Evolutionary conservation across 208 protist species (phyloP).

Genomic region (Wallacemonas sp.): DNA sequence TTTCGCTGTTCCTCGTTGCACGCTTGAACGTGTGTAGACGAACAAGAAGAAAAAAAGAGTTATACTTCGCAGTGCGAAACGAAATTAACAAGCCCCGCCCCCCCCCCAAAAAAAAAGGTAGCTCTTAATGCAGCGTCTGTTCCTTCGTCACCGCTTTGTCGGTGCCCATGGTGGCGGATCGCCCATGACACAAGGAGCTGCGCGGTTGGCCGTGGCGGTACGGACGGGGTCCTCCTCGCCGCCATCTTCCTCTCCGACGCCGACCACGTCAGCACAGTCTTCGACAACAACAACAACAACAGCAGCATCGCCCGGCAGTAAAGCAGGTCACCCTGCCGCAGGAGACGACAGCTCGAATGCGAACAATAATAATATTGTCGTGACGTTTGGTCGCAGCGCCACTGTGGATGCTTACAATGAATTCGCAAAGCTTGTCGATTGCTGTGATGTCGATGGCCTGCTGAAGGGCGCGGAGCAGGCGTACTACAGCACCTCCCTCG

Average conservation of each 20-base stretch:
- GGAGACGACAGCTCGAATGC: slow-evolving; percentile 14
- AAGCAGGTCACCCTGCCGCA: no score
- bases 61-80: no score
- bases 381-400: slow-evolving; percentile 34
- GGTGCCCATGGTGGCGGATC: no score
- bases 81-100: no score
- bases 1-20: not conserved
- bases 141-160: no score
- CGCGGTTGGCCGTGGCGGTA: no score
- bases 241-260: slow-evolving; percentile 1
- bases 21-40: slow-evolving; percentile 5
- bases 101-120: no score
- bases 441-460: slow-evolving; percentile 62
- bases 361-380: slow-evolving; percentile 21
- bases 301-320: no score
- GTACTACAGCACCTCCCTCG: slow-evolving; percentile 56
- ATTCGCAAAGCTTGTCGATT: slow-evolving; percentile 43
- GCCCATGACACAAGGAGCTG: no score
- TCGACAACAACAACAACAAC: no score
- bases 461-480: slow-evolving; percentile 63
- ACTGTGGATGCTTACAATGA: slow-evolving; percentile 40
- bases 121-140: no score
- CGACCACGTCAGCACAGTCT: slow-evolving; percentile 3
- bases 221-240: slow-evolving; percentile 2
- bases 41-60: no score